These are phyloP conservation scores for Cytospora paraplurivora DNA, from an alignment of 2,329 filamentous ascomycete species.

Conservation along the genomic window DNA sequence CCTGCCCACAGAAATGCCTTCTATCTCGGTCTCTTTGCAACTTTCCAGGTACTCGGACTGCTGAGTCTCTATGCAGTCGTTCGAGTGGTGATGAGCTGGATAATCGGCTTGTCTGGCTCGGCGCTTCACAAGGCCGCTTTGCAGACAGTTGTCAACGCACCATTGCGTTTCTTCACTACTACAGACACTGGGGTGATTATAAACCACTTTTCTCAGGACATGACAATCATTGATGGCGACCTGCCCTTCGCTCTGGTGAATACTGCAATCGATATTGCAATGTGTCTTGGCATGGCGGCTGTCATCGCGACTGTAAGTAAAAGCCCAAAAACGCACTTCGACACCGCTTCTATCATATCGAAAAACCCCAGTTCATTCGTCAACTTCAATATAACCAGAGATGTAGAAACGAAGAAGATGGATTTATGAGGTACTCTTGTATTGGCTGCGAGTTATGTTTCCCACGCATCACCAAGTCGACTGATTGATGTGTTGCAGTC, in stretches of 20 bases:
- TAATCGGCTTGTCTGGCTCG: slow-evolving; percentile 6
- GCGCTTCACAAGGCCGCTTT: slow-evolving; percentile 35
- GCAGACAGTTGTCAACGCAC: slow-evolving; percentile 38
- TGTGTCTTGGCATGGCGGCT: slow-evolving; percentile 34
- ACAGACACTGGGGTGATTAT: slow-evolving; percentile 34
- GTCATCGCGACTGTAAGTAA: slow-evolving; percentile 33
- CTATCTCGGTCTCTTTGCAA: background rate
- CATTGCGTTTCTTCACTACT: slow-evolving; percentile 33
- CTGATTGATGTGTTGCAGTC: slow-evolving; percentile 7
- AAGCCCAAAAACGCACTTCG: background rate
- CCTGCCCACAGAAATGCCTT: slow-evolving; percentile 19
- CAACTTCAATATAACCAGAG: too few species aligned
- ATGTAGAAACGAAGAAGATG: background rate
- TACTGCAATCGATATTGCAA: slow-evolving; percentile 31
- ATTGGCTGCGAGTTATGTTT: background rate
- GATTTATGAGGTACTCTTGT: background rate
- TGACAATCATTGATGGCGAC: slow-evolving; percentile 44
- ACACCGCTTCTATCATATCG: background rate
- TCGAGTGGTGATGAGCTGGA: background rate
- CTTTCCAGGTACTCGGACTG: background rate
- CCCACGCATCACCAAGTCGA: background rate
- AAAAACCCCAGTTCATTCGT: background rate
- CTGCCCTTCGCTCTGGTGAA: slow-evolving; percentile 39
- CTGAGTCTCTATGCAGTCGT: slow-evolving; percentile 15
- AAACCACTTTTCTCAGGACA: slow-evolving; percentile 39